These are phyloP conservation scores for Linnemannia schmuckeri DNA, from an alignment of 192 early-diverging fungal species.

Conservation along the genomic window DNA sequence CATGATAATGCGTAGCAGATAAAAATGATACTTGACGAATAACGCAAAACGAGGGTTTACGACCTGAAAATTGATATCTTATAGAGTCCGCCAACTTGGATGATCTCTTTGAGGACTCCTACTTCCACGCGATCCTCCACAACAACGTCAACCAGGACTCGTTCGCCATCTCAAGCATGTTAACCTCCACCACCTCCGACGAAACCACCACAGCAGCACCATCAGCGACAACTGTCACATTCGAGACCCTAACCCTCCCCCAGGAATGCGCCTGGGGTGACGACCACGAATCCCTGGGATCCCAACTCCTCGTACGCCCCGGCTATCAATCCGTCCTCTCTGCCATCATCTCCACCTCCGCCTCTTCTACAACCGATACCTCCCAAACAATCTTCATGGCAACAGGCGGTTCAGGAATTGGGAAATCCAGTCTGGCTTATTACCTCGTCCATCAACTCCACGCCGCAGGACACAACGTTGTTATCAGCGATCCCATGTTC, in stretches of 20 bases:
- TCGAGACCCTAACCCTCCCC: slow-evolving; percentile 30
- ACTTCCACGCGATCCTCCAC: slow-evolving; percentile 41
- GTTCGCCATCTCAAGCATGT: background rate
- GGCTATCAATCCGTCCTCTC: slow-evolving; percentile 34
- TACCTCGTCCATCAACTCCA: slow-evolving; percentile 34
- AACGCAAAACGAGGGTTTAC: background rate
- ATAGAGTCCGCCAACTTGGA: slow-evolving; percentile 45
- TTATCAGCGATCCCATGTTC: slow-evolving; percentile 56
- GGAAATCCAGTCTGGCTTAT: slow-evolving; percentile 43
- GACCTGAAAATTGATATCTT: background rate
- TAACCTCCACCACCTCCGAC: background rate
- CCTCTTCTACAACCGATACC: background rate
- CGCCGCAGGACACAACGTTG: slow-evolving; percentile 36
- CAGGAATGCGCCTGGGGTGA: slow-evolving; percentile 44
- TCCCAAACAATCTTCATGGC: slow-evolving; percentile 33
- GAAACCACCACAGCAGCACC: background rate
- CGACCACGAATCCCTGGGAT: slow-evolving; percentile 37
- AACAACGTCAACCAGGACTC: slow-evolving; percentile 23
- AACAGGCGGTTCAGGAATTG: slow-evolving; percentile 23
- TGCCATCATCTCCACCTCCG: slow-evolving; percentile 10
- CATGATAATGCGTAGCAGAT: background rate
- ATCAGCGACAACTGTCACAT: background rate
- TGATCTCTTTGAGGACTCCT: slow-evolving; percentile 49
- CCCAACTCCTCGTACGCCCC: slow-evolving; percentile 26
- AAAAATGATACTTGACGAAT: background rate